Evolutionary conservation across 148 eudicot genomes (phyloP).

Genomic region (Drosera capensis): DNA sequence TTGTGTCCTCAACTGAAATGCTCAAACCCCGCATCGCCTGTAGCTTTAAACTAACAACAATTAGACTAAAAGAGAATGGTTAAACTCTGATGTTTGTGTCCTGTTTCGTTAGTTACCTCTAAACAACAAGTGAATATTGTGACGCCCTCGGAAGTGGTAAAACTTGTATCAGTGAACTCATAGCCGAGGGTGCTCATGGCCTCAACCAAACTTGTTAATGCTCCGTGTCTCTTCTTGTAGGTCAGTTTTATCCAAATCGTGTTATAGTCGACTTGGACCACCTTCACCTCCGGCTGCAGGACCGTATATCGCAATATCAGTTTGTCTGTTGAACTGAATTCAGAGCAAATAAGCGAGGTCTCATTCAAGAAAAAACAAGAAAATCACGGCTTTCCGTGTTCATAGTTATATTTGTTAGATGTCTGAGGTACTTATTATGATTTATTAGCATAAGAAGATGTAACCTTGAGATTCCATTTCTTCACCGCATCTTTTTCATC

Average conservation of each 20-base stretch:
- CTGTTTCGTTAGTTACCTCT: conserved; percentile 26
- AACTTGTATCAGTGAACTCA: conserved; percentile 37
- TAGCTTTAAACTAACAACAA: background rate
- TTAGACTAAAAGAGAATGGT: background rate
- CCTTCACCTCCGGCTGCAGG: conserved; percentile 53
- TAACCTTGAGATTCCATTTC: conserved; percentile 44
- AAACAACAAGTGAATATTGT: conserved; percentile 44
- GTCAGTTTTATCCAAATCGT: conserved; percentile 67
- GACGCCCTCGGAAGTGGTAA: conserved; percentile 48
- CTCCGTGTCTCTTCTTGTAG: conserved; percentile 39
- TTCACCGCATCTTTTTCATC: conserved; percentile 21
- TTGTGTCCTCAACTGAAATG: background rate
- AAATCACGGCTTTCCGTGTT: background rate
- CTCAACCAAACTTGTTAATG: conserved; percentile 44
- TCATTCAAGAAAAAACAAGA: background rate
- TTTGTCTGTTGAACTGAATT: background rate
- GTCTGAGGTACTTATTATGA: background rate
- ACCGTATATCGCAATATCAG: background rate
- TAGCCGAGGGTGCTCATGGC: conserved; percentile 41
- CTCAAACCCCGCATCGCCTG: background rate
- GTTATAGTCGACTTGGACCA: conserved; percentile 29
- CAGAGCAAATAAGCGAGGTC: background rate
- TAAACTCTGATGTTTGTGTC: background rate
- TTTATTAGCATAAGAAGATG: background rate
- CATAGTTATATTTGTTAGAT: background rate